A percentile compares a stretch with the other conserved stretches of the same genome.
Conservation (phyloP, 1,284 basidiomycete species). For the Vanrija sp. region DNA sequence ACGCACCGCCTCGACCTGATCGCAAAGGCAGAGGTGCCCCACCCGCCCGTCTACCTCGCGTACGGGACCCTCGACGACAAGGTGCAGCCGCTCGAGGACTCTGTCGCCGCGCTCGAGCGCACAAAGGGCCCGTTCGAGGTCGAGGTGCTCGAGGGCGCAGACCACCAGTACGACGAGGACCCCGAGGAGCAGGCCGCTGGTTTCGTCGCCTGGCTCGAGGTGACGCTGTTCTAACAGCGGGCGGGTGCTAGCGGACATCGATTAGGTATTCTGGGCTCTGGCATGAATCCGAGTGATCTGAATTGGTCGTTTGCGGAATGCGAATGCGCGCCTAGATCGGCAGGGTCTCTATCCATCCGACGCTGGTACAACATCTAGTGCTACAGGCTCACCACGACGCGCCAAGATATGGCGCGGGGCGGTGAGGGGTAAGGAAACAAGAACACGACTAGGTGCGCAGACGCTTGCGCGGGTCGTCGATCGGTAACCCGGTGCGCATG, state of each 20-base stretch:
- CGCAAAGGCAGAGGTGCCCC: not conserved
- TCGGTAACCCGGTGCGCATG: no score
- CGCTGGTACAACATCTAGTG: no score
- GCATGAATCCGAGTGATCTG: no score
- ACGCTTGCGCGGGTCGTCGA: no score
- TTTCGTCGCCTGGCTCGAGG: conserved; percentile 37
- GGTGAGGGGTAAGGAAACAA: no score
- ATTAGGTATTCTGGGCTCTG: no score
- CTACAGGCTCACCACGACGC: no score
- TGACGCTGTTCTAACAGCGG: not conserved
- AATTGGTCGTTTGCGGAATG: no score
- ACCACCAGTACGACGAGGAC: conserved; percentile 43
- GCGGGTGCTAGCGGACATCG: not conserved
- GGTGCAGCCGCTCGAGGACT: conserved; percentile 41
- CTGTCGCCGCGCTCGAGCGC: conserved; percentile 20
- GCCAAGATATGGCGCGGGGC: no score
- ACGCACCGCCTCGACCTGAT: conserved; percentile 25
- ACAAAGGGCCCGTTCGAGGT: conserved; percentile 17
- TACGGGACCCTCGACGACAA: conserved; percentile 38
- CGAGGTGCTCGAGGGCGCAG: conserved; percentile 30
- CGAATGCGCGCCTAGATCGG: no score
- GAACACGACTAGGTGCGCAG: no score
- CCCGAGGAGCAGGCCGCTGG: conserved; percentile 32
- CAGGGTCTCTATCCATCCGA: no score
- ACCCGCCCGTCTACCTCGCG: conserved; percentile 31